Evolutionary conservation across 106 monocot genomes (phyloP).

Genomic region (Ottelia alismoides): DNA sequence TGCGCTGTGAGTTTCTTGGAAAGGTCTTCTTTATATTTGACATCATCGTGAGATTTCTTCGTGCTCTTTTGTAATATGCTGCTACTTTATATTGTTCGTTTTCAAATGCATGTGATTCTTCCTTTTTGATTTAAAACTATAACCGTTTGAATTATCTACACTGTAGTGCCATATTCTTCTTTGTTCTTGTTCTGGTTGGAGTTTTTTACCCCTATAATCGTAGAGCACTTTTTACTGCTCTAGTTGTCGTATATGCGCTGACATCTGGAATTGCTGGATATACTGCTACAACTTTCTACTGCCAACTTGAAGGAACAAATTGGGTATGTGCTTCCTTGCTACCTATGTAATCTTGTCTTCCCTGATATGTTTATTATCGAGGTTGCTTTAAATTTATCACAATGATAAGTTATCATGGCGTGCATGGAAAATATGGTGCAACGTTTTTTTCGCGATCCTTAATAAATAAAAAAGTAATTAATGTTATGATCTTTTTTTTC

Average conservation of each 20-base stretch:
- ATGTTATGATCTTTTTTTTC: conserved; percentile 1
- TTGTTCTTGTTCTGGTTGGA: conserved; percentile 42
- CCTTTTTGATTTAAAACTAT: not conserved
- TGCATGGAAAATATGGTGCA: not conserved
- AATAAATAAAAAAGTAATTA: not conserved
- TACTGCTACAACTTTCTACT: conserved; percentile 47
- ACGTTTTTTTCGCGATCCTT: not conserved
- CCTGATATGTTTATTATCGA: not conserved
- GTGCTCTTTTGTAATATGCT: not conserved
- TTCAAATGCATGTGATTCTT: not conserved
- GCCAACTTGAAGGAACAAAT: conserved; percentile 57
- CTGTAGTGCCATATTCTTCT: conserved; percentile 39
- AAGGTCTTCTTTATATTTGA: too few species aligned
- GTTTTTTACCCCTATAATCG: conserved; percentile 60
- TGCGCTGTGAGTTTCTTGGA: too few species aligned
- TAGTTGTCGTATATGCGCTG: conserved; percentile 58
- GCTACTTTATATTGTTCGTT: not conserved
- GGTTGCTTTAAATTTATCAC: not conserved
- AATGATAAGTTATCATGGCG: not conserved
- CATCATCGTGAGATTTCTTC: conserved; percentile 13
- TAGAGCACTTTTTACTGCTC: conserved; percentile 52
- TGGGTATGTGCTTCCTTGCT: conserved; percentile 29
- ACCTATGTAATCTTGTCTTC: not conserved
- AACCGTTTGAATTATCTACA: not conserved
- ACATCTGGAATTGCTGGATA: conserved; percentile 66